These are phyloP conservation scores for Trifolium subterraneum DNA, from an alignment of 306 rosid species.

Conservation along the genomic window DNA sequence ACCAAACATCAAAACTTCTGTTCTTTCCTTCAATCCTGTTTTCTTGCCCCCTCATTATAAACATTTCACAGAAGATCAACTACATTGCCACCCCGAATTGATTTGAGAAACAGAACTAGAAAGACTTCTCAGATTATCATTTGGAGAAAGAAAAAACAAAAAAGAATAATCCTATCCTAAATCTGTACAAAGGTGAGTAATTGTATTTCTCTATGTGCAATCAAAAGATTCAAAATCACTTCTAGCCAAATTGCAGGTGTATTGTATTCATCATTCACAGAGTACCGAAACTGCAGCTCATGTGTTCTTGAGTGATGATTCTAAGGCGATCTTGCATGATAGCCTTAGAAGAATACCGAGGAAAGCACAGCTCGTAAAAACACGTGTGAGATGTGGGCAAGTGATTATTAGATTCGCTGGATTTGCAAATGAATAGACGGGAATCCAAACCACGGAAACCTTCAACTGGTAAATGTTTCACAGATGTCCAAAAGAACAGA, in stretches of 20 bases:
- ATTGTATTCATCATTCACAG: constrained; percentile 31
- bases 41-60: constrained; percentile 45
- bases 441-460: constrained; percentile 83
- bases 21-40: background rate
- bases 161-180: constrained; percentile 34
- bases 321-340: constrained; percentile 65
- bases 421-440: constrained; percentile 63
- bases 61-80: constrained; percentile 49
- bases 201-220: constrained; percentile 53
- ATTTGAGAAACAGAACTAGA: constrained; percentile 42
- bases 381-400: constrained; percentile 94
- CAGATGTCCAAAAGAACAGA: constrained; percentile 89
- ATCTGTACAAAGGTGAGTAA: constrained; percentile 60
- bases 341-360: constrained; percentile 63
- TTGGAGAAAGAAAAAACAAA: background rate
- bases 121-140: constrained; percentile 42
- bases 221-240: constrained; percentile 57
- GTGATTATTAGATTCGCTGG: constrained; percentile 53
- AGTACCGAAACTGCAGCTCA: constrained; percentile 73
- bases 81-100: constrained; percentile 37
- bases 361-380: constrained; percentile 75
- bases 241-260: constrained; percentile 36
- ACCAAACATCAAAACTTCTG: constrained; percentile 9
- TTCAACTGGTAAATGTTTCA: constrained; percentile 89
- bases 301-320: constrained; percentile 86